Conservation (phyloP, 2,329 filamentous ascomycete species). For the Rhynchosporium graminicola region DNA sequence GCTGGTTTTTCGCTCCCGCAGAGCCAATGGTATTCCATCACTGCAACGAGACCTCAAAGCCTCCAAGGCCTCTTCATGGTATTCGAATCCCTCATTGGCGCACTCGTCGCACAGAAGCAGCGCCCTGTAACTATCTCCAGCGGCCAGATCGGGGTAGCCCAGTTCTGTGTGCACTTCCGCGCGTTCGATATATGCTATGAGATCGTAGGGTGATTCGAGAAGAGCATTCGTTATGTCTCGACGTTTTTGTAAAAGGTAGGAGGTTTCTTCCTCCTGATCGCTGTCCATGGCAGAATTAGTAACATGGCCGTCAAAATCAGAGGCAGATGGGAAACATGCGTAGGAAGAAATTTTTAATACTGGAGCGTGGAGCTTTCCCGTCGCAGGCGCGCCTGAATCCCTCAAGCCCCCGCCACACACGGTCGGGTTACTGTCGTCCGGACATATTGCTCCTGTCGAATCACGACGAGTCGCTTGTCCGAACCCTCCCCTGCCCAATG, state of each 20-base stretch:
- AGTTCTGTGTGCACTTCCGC: constrained; percentile 71
- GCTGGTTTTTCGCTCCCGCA: constrained; percentile 37
- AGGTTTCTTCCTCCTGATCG: constrained; percentile 34
- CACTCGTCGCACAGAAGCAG: constrained; percentile 83
- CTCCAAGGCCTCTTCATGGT: constrained; percentile 67
- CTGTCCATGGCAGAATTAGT: constrained; percentile 18
- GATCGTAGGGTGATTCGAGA: constrained; percentile 56
- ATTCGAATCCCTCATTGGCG: constrained; percentile 77
- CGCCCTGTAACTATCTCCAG: constrained; percentile 86
- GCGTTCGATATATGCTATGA: constrained; percentile 67
- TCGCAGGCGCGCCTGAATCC: background rate
- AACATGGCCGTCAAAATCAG: constrained; percentile 4
- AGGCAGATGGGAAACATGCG: background rate
- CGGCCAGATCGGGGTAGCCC: constrained; percentile 86
- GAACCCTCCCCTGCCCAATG: background rate
- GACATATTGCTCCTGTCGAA: constrained; percentile 7
- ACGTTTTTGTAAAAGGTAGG: constrained; percentile 53
- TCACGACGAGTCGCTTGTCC: background rate
- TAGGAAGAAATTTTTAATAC: constrained; percentile 13
- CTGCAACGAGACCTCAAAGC: constrained; percentile 27
- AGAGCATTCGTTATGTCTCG: constrained; percentile 58
- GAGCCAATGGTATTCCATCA: constrained; percentile 45
- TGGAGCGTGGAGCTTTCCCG: background rate
- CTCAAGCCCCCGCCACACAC: background rate
- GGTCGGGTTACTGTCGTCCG: background rate